phyloP scores from a whole-genome alignment of 495 filamentous ascomycete genomes.

The Durotheca rogersii region DNA sequence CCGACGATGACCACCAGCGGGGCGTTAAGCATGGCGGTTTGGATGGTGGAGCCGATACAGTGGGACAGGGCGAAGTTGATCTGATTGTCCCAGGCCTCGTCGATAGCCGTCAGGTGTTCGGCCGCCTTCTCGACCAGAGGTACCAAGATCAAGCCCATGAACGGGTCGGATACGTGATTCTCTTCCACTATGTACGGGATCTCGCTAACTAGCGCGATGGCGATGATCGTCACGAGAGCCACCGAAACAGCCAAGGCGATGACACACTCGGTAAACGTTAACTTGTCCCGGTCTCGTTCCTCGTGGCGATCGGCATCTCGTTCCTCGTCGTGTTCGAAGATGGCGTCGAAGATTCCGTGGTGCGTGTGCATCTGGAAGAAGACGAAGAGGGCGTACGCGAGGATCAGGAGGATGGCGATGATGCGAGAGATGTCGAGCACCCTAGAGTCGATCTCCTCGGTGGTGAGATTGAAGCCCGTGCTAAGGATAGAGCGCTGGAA shows the following conservation, averaged over 20 bases:
- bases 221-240: slow-evolving; percentile 74
- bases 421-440: slow-evolving; percentile 71
- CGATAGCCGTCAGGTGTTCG: slow-evolving; percentile 85
- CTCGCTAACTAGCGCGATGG: slow-evolving; percentile 77
- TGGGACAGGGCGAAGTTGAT: slow-evolving; percentile 93
- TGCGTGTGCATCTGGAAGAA: slow-evolving; percentile 83
- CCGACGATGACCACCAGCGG: slow-evolving; percentile 81
- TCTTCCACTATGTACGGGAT: slow-evolving; percentile 71
- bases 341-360: slow-evolving; percentile 67
- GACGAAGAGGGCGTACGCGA: slow-evolving; percentile 75
- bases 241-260: slow-evolving; percentile 68
- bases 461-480: slow-evolving; percentile 37
- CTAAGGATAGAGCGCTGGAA: slow-evolving; percentile 64
- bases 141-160: slow-evolving; percentile 74
- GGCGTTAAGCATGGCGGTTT: slow-evolving; percentile 87
- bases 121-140: slow-evolving; percentile 90
- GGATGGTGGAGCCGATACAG: slow-evolving; percentile 82
- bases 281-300: slow-evolving; percentile 64
- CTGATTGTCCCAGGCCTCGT: slow-evolving; percentile 85
- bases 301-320: slow-evolving; percentile 67
- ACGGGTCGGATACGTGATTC: slow-evolving; percentile 68
- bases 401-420: slow-evolving; percentile 72
- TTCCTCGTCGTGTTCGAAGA: slow-evolving; percentile 68
- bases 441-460: slow-evolving; percentile 45
- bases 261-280: slow-evolving; percentile 75